Percentiles rank a stretch among this genome's conserved stretches.
Evolutionary conservation across 768 basidiomycete species (phyloP).

Genomic region (Suillus hirtellus): DNA sequence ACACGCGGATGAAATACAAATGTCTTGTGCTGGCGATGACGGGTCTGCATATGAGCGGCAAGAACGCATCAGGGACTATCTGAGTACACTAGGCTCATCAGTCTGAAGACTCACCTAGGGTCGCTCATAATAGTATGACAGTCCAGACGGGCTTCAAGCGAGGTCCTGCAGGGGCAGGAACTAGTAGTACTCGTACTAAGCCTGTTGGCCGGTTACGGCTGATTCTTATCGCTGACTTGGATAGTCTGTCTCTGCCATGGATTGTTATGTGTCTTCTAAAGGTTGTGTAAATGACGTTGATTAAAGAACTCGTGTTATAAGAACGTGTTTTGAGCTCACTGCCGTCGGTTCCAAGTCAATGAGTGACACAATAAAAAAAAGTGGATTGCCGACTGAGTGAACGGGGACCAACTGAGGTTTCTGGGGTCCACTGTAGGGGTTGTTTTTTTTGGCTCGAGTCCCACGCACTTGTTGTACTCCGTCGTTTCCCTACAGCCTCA

Average conservation of each 20-base stretch:
- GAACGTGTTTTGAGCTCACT: background rate
- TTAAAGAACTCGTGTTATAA: background rate
- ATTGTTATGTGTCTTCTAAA: background rate
- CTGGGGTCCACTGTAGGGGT: slow-evolving; percentile 29
- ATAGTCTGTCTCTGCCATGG: background rate
- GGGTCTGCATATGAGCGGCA: background rate
- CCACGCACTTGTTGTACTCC: slow-evolving; percentile 33
- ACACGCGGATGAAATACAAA: background rate
- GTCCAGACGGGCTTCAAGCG: background rate
- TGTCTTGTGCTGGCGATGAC: background rate
- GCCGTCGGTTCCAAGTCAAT: background rate
- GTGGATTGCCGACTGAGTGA: slow-evolving; percentile 18
- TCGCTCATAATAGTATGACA: background rate
- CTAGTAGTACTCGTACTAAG: background rate
- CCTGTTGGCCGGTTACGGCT: background rate
- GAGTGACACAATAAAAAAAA: background rate
- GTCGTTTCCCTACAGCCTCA: slow-evolving; percentile 41
- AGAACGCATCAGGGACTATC: background rate
- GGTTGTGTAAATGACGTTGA: background rate
- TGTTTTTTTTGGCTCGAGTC: slow-evolving; percentile 33
- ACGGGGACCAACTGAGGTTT: slow-evolving; percentile 18
- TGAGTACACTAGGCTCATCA: background rate
- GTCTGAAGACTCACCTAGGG: background rate
- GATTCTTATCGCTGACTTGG: background rate
- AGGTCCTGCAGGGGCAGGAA: background rate